Evolutionary conservation across 2,329 filamentous ascomycete species (phyloP), one percentile per base, ranked within the genome.

Genomic region (Colletotrichum musae): DNA sequence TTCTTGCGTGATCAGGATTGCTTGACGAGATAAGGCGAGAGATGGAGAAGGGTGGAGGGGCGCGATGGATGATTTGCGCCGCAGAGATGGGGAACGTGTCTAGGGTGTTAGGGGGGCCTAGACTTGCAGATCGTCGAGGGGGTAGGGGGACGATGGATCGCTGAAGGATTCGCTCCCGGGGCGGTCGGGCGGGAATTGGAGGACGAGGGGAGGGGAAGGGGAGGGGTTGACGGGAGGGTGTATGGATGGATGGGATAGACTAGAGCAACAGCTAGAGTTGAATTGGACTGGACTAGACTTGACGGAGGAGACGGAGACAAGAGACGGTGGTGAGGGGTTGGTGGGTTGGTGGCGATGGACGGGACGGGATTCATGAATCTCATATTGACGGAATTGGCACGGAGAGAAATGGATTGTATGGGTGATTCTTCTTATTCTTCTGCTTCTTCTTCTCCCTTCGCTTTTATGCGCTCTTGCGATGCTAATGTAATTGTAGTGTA

Each of bases 51-150:
- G 41, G 54, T 45, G 61, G 53, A 51, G 54, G 39, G 41, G 39
- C 59, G 21, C 28, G 21, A 58, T 48, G 47, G 58, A 57, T 57
- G 51, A 64, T 58, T 64, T 43, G 58, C 59, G 36, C 45, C 64
- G 45, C 52, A 54, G 58, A 32, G 52, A 41, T 24, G 39, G 60
- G 28, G 28, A 32, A 32, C 28, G 7, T 32, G 28, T 47, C 43
- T 47, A 13, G 54, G 56, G 54, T 39, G 50, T 52, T 41, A 47
- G 45, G 59, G 53, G 13, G 65, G 65, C 47, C 65, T 64, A 68
- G 65, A 64, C 65, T 48, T 68, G 65, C 48, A 68, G 65, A 68
- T 68, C 65, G 21, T 54, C 50, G 50, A 59, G 13, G 54, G 26
- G 52, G 63, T 26, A 21, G 13, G 61, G 64, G 43, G 39, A 54